phyloP scores from a whole-genome alignment of 2,329 filamentous ascomycete genomes.

The Apiospora saccharicola region DNA sequence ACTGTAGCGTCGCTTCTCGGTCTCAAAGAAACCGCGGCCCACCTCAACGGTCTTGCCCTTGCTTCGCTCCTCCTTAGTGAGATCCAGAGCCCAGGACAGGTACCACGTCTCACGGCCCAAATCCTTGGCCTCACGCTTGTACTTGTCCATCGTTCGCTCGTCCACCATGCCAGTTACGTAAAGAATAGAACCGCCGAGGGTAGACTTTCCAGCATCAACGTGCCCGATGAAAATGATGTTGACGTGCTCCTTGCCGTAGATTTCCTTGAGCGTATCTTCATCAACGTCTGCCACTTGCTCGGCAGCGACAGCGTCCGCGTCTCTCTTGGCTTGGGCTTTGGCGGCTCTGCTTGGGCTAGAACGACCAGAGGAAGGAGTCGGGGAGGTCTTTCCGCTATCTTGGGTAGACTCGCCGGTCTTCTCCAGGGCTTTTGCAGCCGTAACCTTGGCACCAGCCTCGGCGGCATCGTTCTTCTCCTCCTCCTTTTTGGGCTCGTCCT shows the following conservation, averaged over 20 bases:
- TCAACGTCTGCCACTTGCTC: slow-evolving; percentile 80
- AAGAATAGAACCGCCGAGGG: slow-evolving; percentile 90
- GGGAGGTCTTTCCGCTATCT: slow-evolving; percentile 76
- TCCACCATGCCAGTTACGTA: slow-evolving; percentile 99
- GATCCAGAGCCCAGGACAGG: slow-evolving; percentile 95
- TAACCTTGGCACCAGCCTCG: slow-evolving; percentile 78
- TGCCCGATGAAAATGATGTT: slow-evolving; percentile 99
- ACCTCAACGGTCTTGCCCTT: slow-evolving; percentile 99
- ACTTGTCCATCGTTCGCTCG: slow-evolving; percentile 97
- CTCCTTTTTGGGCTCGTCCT: slow-evolving; percentile 62
- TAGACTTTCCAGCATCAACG: slow-evolving; percentile 98
- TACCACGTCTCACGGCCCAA: slow-evolving; percentile 98
- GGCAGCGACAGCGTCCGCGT: slow-evolving; percentile 84
- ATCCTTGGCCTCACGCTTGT: slow-evolving; percentile 96
- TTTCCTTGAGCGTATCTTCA: slow-evolving; percentile 82
- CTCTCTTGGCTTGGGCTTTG: slow-evolving; percentile 55
- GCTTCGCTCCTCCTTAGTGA: slow-evolving; percentile 93
- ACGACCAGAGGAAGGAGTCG: slow-evolving; percentile 82
- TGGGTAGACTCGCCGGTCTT: slow-evolving; percentile 78
- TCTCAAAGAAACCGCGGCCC: slow-evolving; percentile 94
- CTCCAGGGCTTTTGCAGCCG: slow-evolving; percentile 88
- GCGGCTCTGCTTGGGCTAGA: slow-evolving; percentile 75
- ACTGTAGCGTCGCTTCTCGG: slow-evolving; percentile 93
- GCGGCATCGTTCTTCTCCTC: slow-evolving; percentile 47
- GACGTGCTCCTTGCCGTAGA: slow-evolving; percentile 91